phyloP scores from a whole-genome alignment of 169 alveolate genomes.

The Theileria equi region DNA sequence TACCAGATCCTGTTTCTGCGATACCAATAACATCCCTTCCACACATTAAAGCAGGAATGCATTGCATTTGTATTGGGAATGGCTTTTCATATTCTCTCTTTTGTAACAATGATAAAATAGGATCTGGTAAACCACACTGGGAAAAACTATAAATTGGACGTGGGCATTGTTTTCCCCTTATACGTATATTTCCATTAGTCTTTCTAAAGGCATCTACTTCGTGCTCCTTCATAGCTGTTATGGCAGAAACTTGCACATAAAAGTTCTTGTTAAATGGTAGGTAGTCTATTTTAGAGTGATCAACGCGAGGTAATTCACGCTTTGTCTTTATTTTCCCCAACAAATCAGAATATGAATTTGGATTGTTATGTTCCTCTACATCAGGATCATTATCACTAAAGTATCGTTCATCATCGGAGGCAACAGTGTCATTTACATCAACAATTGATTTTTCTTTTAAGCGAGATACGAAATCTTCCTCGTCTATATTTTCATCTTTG shows the following conservation, averaged over 20 bases:
- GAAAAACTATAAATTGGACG: conserved; percentile 92
- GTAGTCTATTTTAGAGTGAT: conserved; percentile 81
- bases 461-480: conserved; percentile 31
- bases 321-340: conserved; percentile 33
- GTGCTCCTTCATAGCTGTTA: conserved; percentile 82
- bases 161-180: conserved; percentile 91
- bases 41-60: conserved; percentile 91
- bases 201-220: conserved; percentile 87
- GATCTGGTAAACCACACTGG: conserved; percentile 96
- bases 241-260: conserved; percentile 83
- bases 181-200: conserved; percentile 85
- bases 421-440: conserved; percentile 3
- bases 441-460: conserved; percentile 15
- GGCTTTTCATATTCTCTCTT: conserved; percentile 89
- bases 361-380: conserved; percentile 16
- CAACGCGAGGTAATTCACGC: conserved; percentile 79
- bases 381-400: conserved; percentile 56
- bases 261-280: conserved; percentile 83
- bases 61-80: conserved; percentile 95
- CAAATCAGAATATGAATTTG: conserved; percentile 51
- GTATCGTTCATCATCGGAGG: conserved; percentile 24
- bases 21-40: conserved; percentile 97
- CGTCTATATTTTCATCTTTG: conserved; percentile 5
- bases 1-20: conserved; percentile 99
- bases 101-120: conserved; percentile 85